Evolutionary conservation across 1,284 basidiomycete genomes (phyloP), one percentile per base, ranked within the genome.

Genomic region (Retiboletus flavoniger): DNA sequence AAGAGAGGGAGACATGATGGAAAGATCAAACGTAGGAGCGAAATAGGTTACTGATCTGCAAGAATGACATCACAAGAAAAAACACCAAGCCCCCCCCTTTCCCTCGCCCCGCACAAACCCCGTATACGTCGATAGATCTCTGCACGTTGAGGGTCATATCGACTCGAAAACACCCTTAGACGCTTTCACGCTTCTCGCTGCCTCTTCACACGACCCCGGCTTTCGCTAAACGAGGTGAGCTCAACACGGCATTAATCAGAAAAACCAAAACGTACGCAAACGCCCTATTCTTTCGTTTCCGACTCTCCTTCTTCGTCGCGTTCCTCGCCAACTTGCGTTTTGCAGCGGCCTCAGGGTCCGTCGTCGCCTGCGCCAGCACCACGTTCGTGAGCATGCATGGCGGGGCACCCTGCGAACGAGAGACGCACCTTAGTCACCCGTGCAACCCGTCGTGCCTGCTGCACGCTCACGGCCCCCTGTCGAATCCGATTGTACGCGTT

Each of bases 401-500:
- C 24, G 24, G 24, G 3, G 17, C 19, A 19, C 38, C 9, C 26
- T 21, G 26, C 24, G 29, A 10, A 34, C 24, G 7, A 9, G n/a
- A 24, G 24, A 24, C 24, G 24, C 6, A 24, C 24, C 24, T 24
- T 24, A 6, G 4, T 72, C 8, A 81, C 81, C 17, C 24, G 24
- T 24, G 82, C 81, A 1, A 84, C 82, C 66, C 87, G 87, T 29
- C 96, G 77, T 50, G 90, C 89, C 53, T 87, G 80, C 50, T 91
- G 81, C 34, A 92, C 81, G 34, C 79, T 81, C 29, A 87, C 72
- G 1, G 84, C 83, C 31, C 80, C 77, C 65, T 93, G 87, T 38
- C 93, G 82, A 51, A 98, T 88, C 51, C 80, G 78, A 60, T 86
- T 91, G 75, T 97, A 98, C 0, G 81, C 81, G 17, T 70, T 71